Percentiles rank a stretch among this genome's conserved stretches.
Evolutionary conservation across 257 asterid species (phyloP).

Genomic region (Nicotiana tomentosiformis): DNA sequence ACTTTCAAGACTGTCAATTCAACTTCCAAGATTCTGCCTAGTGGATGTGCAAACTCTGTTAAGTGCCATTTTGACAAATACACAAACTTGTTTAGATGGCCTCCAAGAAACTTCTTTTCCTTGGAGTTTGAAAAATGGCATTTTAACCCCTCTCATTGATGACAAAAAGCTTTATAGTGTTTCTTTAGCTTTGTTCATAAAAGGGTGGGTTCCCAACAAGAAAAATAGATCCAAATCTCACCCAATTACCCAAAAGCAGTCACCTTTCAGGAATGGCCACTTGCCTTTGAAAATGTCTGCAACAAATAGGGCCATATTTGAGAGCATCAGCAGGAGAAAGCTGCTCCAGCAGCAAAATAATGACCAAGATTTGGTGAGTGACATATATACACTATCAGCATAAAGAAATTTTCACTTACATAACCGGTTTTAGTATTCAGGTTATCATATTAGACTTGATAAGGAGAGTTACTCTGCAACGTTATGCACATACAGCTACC

Average conservation of each 20-base stretch:
- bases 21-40: slow-evolving; percentile 2
- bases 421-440: background rate
- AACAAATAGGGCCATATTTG: background rate
- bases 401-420: too few relatives aligned
- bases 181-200: slow-evolving; percentile 23
- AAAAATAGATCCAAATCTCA: background rate
- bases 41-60: slow-evolving; percentile 9
- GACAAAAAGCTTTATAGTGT: slow-evolving; percentile 17
- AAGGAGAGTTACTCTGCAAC: background rate
- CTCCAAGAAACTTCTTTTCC: slow-evolving; percentile 9
- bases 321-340: background rate
- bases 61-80: slow-evolving; percentile 29
- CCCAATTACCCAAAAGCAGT: background rate
- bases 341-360: background rate
- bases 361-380: background rate
- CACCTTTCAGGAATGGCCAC: background rate
- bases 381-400: background rate
- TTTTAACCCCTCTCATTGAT: slow-evolving; percentile 4
- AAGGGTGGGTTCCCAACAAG: slow-evolving; percentile 16
- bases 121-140: background rate
- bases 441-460: background rate
- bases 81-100: slow-evolving; percentile 27
- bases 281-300: background rate
- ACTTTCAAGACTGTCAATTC: background rate
- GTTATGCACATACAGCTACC: background rate